Conservation (phyloP, 2,329 filamentous ascomycete species). For the Pseudogymnoascus sp. region DNA sequence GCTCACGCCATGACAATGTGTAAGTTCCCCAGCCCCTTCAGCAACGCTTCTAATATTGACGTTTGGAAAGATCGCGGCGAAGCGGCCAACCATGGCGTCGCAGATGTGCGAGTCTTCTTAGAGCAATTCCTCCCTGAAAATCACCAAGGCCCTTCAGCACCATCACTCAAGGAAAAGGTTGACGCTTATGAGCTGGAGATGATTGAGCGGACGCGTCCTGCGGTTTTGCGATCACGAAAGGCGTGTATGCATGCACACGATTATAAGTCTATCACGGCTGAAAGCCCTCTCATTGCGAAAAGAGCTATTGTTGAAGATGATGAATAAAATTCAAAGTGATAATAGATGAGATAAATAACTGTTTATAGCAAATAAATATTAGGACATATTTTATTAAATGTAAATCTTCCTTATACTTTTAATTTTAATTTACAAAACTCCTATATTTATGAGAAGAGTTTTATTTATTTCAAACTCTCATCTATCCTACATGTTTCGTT, state of each 20-base stretch:
- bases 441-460: background rate
- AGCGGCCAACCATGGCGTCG: constrained; percentile 37
- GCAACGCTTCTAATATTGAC: background rate
- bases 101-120: constrained; percentile 38
- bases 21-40: constrained; percentile 32
- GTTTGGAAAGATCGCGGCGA: constrained; percentile 31
- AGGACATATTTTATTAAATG: background rate
- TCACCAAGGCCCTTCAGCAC: constrained; percentile 32
- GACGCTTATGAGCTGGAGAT: constrained; percentile 42
- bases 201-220: constrained; percentile 36
- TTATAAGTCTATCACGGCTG: constrained; percentile 28
- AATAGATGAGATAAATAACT: background rate
- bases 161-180: constrained; percentile 46
- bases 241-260: constrained; percentile 50
- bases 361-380: background rate
- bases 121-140: constrained; percentile 21
- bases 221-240: constrained; percentile 42
- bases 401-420: background rate
- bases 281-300: constrained; percentile 13
- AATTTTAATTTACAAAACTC: background rate
- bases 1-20: constrained; percentile 44
- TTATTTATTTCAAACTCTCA: background rate
- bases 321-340: background rate
- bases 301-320: constrained; percentile 2
- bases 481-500: background rate